Conservation (phyloP, 495 filamentous ascomycete species). For the Schizothecium vesticola region DNA sequence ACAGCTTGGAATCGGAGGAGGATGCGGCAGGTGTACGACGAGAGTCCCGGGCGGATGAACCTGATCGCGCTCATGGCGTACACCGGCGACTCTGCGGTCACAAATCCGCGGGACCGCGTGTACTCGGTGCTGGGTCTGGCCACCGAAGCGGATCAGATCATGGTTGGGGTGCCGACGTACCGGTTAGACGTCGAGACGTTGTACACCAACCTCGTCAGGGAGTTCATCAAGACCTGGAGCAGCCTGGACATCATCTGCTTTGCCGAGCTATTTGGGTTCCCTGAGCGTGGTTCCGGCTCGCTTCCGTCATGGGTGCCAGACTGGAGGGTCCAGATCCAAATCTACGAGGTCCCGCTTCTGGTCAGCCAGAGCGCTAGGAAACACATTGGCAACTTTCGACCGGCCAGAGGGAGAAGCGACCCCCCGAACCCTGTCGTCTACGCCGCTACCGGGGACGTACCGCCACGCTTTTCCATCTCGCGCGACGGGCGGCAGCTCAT, state of each 20-base stretch:
- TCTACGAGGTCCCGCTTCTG: background rate
- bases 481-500: background rate
- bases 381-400: background rate
- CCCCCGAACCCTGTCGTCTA: background rate
- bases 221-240: background rate
- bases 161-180: background rate
- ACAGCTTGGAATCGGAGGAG: background rate
- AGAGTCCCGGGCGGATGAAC: background rate
- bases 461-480: background rate
- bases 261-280: background rate
- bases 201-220: background rate
- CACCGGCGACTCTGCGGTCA: background rate
- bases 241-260: slow-evolving; percentile 1
- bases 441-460: background rate
- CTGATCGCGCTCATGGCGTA: background rate
- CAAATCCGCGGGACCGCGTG: background rate
- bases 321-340: background rate
- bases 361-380: background rate
- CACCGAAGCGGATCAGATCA: background rate
- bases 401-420: background rate
- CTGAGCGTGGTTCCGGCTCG: too few species aligned
- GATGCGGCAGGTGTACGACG: background rate
- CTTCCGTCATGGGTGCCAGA: slow-evolving; percentile 1
- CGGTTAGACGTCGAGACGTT: background rate
- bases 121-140: background rate